Evolutionary conservation across 1,284 basidiomycete genomes (phyloP), one percentile per base, ranked within the genome.

Genomic region (Caloboletus inedulis): DNA sequence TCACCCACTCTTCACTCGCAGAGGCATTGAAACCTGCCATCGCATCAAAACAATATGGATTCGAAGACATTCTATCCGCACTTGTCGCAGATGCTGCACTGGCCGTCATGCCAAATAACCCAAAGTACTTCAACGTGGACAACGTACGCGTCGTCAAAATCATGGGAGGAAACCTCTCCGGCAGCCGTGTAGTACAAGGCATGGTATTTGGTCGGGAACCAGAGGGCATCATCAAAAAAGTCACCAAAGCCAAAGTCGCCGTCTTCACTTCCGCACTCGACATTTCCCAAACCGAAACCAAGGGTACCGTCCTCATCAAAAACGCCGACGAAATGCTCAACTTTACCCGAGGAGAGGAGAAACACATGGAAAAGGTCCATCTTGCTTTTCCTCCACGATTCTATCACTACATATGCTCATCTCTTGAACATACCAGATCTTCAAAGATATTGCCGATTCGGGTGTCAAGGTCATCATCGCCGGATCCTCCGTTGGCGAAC

Each of bases 91-190:
- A 99, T 66, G 97, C 97, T 0, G 89, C 94, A 1, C 74, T 95
- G 43, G 80, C 85, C 9, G 87, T 97, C 59, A 95, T 97, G 92
- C 94, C 94, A 16, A 75, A 80, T 19, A 92, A 94, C 63, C 85
- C 87, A 6, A 87, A 87, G 66, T 86, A 91, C 70, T 98, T 98
- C 81, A 97, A 96, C 71, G 94, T 99, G 31, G 97, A 99, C 74
- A 97, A 96, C 59, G 92, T 99, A 1, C 87, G 96, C 19, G 95
- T 99, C 18, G 97, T 99, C 66, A 99, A 99, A 76, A 98, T 99
- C 60, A 89, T 99, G 84, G 97, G 97, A 55, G 92, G 96, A 43
- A 90, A 82, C 62, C 74, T 99, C 18, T 73, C 84, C 10, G 80
- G 80, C 33, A 97, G 94, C 70, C 85, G 81, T 58, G 96, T 99